Evolutionary conservation across 1,284 basidiomycete species (phyloP).

Genomic region (Cutaneotrichosporon mucoides): DNA sequence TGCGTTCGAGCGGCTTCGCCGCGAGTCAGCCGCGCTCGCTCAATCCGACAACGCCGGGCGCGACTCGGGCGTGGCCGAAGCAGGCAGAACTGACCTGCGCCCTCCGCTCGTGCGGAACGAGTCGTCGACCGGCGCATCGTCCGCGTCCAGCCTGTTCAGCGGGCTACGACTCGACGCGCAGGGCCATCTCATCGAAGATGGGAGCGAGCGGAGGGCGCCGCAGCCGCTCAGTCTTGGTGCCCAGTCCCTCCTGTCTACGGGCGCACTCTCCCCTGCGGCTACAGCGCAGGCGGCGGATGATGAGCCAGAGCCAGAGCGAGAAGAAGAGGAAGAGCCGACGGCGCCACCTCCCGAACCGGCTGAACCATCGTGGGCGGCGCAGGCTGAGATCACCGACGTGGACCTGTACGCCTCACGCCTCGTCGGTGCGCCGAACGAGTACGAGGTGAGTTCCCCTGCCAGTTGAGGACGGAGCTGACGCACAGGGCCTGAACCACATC

Average conservation of each 20-base stretch:
- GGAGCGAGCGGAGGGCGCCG: background rate
- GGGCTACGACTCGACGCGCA: background rate
- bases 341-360: background rate
- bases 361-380: background rate
- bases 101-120: too few species aligned
- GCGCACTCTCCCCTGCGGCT: too few species aligned
- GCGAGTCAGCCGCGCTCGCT: too few species aligned
- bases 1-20: too few species aligned
- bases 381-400: conserved; percentile 53
- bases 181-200: background rate
- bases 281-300: too few species aligned
- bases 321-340: background rate
- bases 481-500: conserved; percentile 58
- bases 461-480: too few species aligned
- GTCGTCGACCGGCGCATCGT: background rate
- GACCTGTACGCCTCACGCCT: conserved; percentile 59
- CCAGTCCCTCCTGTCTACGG: too few species aligned
- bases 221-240: too few species aligned
- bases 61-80: too few species aligned
- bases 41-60: too few species aligned
- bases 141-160: background rate
- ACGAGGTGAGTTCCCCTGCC: conserved; percentile 55
- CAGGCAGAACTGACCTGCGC: too few species aligned
- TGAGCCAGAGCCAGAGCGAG: background rate
- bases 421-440: conserved; percentile 55